phyloP scores from a whole-genome alignment of 352 stramenopile species.

The Thalassiosira hispida region DNA sequence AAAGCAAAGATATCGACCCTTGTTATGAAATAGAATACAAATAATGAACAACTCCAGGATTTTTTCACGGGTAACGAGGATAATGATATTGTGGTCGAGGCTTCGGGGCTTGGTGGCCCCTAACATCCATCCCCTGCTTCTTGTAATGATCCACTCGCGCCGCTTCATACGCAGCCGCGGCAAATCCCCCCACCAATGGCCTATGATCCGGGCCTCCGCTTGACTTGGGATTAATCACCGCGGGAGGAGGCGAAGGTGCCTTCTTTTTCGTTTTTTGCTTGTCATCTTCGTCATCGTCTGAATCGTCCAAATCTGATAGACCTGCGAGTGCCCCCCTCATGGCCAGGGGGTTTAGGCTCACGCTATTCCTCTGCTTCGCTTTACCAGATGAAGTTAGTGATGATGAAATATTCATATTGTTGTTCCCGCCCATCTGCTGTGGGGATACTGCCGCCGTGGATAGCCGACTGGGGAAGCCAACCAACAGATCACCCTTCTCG shows the following conservation, averaged over 20 bases:
- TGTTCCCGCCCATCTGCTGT: no score
- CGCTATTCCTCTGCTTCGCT: conserved; percentile 33
- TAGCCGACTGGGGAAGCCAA: neutral
- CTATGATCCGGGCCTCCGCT: conserved; percentile 53
- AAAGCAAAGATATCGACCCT: no score
- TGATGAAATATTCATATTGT: no score
- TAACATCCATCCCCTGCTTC: conserved; percentile 30
- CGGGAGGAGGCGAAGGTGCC: neutral
- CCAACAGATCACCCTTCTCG: neutral
- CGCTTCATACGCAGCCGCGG: conserved; percentile 77
- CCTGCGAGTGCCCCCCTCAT: conserved; percentile 50
- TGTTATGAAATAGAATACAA: no score
- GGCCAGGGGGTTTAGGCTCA: conserved; percentile 41
- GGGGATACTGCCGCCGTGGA: no score
- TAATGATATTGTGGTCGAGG: neutral
- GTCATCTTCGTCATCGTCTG: conserved; percentile 62
- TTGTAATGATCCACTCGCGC: conserved; percentile 63
- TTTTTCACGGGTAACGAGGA: conserved; percentile 11
- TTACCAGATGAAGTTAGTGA: neutral
- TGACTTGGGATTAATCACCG: conserved; percentile 17
- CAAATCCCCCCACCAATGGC: conserved; percentile 75
- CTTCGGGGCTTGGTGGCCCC: conserved; percentile 3
- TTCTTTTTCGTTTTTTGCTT: conserved; percentile 17
- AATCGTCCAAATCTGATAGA: conserved; percentile 63
- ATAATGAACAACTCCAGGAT: no score